A percentile compares a stretch with the other conserved stretches of the same genome.
Conservation (phyloP, 176 grass and related monocot species). For the Oryza coarctata region DNA sequence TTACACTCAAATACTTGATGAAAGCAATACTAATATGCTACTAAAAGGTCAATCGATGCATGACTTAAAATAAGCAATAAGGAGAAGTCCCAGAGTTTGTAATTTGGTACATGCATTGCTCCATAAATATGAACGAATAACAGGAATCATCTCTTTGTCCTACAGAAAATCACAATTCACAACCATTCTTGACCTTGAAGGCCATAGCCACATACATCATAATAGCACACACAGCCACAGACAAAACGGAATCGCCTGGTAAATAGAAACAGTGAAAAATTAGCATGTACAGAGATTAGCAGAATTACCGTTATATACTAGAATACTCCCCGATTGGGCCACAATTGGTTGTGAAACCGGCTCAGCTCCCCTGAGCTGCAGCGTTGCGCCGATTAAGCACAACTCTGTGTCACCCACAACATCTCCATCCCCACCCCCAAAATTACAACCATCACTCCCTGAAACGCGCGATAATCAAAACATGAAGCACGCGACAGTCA, state of each 20-base stretch:
- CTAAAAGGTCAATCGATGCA: neutral
- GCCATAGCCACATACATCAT: neutral
- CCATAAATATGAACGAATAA: too few species aligned
- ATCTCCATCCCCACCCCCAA: neutral
- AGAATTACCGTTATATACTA: constrained; percentile 85
- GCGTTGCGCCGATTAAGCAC: constrained; percentile 64
- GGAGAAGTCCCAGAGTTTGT: neutral
- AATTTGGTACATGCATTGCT: neutral
- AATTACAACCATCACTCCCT: neutral
- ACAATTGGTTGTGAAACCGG: constrained; percentile 59
- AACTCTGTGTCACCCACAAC: constrained; percentile 26
- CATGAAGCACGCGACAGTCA: neutral
- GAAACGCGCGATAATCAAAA: neutral
- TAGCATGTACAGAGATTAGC: too few species aligned
- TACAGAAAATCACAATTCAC: too few species aligned
- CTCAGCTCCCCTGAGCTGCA: constrained; percentile 75
- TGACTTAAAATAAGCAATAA: neutral
- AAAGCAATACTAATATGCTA: neutral
- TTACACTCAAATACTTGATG: neutral
- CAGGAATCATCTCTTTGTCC: too few species aligned
- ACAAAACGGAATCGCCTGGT: neutral
- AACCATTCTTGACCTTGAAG: too few species aligned
- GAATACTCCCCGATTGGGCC: constrained; percentile 57
- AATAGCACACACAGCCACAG: neutral
- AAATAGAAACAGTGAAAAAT: neutral